Evolutionary conservation across 2,329 filamentous ascomycete species (phyloP), one percentile per base, ranked within the genome.

Genomic region (Pseudophaeomoniella oleicola): DNA sequence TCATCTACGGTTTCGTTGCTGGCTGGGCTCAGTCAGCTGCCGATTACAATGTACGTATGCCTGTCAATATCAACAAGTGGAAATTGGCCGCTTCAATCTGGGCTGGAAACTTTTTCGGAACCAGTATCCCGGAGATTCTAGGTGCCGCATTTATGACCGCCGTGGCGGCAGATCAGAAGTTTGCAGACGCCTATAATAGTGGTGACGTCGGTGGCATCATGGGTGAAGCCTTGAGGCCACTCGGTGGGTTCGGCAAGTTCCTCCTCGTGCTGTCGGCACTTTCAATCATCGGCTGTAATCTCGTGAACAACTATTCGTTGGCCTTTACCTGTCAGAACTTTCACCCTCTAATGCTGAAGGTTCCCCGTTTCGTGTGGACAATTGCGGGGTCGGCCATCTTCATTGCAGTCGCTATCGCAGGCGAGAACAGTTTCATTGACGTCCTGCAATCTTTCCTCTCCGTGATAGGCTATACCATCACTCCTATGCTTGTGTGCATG

Each of bases 41-140:
- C 0, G 55, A 59, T 35, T 59, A 56, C 37, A 59, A 57, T 35
- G 55, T 58, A 10, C 53, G 52, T 4, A 58, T 58, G 54, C 54
- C 54, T 3, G 44, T 49, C n/a, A 46, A 51, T 12, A 57, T 54
- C 6, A 27, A 27, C 22, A 6, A n/a, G n/a, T 27, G 6, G 9
- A 27, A 27, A 27, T n/a, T 27, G 9, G n/a, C n/a, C 22, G 22
- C n/a, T n/a, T 27, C 22, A 6, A 27, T 27, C 14, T 38, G 36
- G 36, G 36, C 36, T 4, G 36, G 36, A 11, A 38, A 38, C 30
- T 38, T 38, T 14, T 38, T 38, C 3, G 36, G 36, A 3, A 32
- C 30, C 16, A 13, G 30, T 11, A 38, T 38, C 15, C 36, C 36
- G 6, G 36, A 38, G 22, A 18, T 38, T 19, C 30, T 38, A 3